Conservation (phyloP, 1,139 yeast species). For the Candida smagusa region DNA sequence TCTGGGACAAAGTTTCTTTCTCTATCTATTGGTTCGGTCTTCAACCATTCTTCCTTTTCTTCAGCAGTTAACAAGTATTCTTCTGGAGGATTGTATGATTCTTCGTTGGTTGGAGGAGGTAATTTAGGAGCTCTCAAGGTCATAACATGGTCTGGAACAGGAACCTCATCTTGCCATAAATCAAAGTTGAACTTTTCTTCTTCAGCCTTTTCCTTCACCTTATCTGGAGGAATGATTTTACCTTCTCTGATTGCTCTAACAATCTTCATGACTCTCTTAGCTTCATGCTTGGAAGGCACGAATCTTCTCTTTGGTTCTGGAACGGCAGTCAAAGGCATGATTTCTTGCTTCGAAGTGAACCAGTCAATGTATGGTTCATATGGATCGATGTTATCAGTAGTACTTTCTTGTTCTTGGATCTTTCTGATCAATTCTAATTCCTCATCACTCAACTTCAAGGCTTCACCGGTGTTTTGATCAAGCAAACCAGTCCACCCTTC, state of each 20-base stretch:
- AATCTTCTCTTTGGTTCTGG: slow-evolving; percentile 98
- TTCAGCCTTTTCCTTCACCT: slow-evolving; percentile 51
- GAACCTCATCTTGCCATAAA: slow-evolving; percentile 76
- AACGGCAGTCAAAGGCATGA: slow-evolving; percentile 89
- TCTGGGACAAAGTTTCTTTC: slow-evolving; percentile 79
- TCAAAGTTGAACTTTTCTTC: slow-evolving; percentile 60
- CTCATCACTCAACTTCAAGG: slow-evolving; percentile 80
- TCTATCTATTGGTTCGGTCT: slow-evolving; percentile 72
- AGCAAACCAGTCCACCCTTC: slow-evolving; percentile 98
- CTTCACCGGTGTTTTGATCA: slow-evolving; percentile 86
- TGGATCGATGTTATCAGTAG: slow-evolving; percentile 79
- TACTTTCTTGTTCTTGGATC: slow-evolving; percentile 79
- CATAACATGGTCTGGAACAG: slow-evolving; percentile 71
- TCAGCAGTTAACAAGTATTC: slow-evolving; percentile 83
- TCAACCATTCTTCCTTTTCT: slow-evolving; percentile 72
- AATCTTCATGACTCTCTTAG: slow-evolving; percentile 92
- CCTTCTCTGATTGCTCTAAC: slow-evolving; percentile 97
- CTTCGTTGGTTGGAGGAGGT: slow-evolving; percentile 95
- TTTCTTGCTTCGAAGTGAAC: slow-evolving; percentile 82
- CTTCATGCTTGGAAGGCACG: slow-evolving; percentile 95
- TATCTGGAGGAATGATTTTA: slow-evolving; percentile 73
- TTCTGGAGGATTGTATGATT: slow-evolving; percentile 95
- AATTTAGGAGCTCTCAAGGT: slow-evolving; percentile 91
- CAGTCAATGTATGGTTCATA: slow-evolving; percentile 94
- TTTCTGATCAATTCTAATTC: slow-evolving; percentile 86